These are phyloP conservation scores for Mycena metata DNA, from an alignment of 768 basidiomycete species.

Conservation along the genomic window DNA sequence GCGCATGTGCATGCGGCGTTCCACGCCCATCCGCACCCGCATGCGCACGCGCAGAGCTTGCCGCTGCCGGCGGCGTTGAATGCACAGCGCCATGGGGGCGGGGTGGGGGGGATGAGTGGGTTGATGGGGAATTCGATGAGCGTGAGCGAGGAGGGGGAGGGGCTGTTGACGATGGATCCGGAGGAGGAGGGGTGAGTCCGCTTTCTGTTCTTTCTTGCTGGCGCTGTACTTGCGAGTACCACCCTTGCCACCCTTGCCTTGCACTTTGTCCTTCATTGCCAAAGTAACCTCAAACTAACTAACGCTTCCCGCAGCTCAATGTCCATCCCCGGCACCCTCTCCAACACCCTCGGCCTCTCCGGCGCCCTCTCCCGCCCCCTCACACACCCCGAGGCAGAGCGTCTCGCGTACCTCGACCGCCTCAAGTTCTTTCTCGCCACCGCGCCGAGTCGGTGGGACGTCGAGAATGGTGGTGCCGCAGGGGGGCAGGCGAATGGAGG, in stretches of 20 bases:
- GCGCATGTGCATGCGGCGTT: conserved; percentile 61
- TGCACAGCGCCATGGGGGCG: not conserved
- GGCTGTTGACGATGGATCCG: too few species aligned
- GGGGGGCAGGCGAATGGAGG: not conserved
- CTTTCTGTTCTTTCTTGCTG: too few species aligned
- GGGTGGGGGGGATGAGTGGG: not conserved
- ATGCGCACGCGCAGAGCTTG: conserved; percentile 47
- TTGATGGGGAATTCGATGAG: too few species aligned
- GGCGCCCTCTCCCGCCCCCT: conserved; percentile 69
- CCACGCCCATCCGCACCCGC: conserved; percentile 53
- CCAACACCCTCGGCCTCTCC: conserved; percentile 39
- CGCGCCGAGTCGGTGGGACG: conserved; percentile 82
- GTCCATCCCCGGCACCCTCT: not conserved
- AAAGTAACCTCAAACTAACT: too few species aligned
- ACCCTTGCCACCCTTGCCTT: too few species aligned
- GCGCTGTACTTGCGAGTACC: too few species aligned
- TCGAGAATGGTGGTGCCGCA: conserved; percentile 18
- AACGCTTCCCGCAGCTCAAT: too few species aligned
- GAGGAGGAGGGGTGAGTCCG: too few species aligned
- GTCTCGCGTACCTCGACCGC: conserved; percentile 80
- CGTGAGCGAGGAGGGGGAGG: too few species aligned
- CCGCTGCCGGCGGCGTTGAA: conserved; percentile 29
- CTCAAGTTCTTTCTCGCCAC: conserved; percentile 93
- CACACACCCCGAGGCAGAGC: conserved; percentile 73
- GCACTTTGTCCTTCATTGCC: too few species aligned